Percentiles rank a stretch among this genome's conserved stretches.
These are phyloP conservation scores for Mitragyna speciosa DNA, from an alignment of 257 asterid species.

Conservation along the genomic window DNA sequence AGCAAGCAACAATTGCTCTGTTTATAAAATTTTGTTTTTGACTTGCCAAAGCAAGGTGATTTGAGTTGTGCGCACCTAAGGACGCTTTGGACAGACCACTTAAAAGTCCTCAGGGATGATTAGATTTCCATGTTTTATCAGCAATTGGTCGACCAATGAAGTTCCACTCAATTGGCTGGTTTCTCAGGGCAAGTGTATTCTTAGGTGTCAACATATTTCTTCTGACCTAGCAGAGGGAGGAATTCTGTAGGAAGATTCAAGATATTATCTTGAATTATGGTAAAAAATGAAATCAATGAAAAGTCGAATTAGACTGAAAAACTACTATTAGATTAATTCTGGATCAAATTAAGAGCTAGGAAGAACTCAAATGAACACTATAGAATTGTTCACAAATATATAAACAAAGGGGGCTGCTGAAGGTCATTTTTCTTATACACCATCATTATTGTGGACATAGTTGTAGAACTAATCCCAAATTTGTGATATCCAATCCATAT, in stretches of 20 bases:
- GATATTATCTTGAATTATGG: background rate
- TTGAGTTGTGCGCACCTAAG: too few species aligned
- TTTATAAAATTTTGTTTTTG: background rate
- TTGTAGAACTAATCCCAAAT: background rate
- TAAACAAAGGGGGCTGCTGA: too few species aligned
- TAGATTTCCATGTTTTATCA: slow-evolving; percentile 9
- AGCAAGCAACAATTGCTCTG: background rate
- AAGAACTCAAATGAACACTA: too few species aligned
- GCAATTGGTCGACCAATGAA: background rate
- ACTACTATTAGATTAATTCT: too few species aligned
- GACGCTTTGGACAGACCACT: background rate
- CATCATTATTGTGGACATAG: too few species aligned
- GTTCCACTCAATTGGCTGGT: background rate
- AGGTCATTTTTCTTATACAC: too few species aligned
- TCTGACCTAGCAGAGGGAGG: too few species aligned
- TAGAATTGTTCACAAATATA: too few species aligned
- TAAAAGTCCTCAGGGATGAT: background rate
- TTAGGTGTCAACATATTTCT: background rate
- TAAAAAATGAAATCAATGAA: background rate
- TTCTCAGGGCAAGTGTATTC: background rate
- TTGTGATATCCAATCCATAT: background rate
- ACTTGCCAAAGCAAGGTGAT: background rate
- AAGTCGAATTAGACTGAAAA: background rate
- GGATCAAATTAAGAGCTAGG: too few species aligned
- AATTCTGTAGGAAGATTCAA: background rate